Conservation (phyloP, 169 alveolate genomes). For the Babesia ovis region DNA sequence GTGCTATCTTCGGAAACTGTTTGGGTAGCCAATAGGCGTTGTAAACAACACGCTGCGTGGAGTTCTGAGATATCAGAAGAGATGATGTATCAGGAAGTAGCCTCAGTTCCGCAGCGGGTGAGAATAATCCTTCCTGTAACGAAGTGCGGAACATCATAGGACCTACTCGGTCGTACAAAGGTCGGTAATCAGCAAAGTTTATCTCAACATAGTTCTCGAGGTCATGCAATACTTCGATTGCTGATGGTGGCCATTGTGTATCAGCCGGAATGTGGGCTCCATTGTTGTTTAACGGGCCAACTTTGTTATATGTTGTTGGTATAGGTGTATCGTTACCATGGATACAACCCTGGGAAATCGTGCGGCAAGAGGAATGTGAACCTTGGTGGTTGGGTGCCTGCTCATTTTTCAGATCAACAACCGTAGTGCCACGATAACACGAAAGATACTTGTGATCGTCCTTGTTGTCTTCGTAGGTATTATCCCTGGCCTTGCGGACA, state of each 20-base stretch:
- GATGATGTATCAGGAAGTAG: slow-evolving; percentile 72
- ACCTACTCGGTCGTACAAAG: slow-evolving; percentile 78
- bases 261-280: background rate
- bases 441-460: background rate
- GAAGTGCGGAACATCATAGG: slow-evolving; percentile 79
- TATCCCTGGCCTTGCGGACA: slow-evolving; percentile 22
- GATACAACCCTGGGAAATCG: background rate
- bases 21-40: slow-evolving; percentile 81
- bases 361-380: background rate
- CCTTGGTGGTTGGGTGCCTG: background rate
- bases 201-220: slow-evolving; percentile 52
- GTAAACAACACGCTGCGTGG: slow-evolving; percentile 81
- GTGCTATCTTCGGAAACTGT: slow-evolving; percentile 62
- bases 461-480: background rate
- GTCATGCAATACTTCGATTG: slow-evolving; percentile 25
- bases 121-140: slow-evolving; percentile 72
- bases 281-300: background rate
- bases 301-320: background rate
- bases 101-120: slow-evolving; percentile 77
- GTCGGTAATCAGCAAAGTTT: slow-evolving; percentile 63
- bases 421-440: background rate
- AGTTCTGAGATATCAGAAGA: slow-evolving; percentile 79
- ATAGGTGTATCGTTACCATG: background rate
- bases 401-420: background rate
- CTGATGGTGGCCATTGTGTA: slow-evolving; percentile 31